A percentile compares a stretch with the other conserved stretches of the same genome.
phyloP scores from a whole-genome alignment of 306 rosid genomes.

The Inga leiocalycina region DNA sequence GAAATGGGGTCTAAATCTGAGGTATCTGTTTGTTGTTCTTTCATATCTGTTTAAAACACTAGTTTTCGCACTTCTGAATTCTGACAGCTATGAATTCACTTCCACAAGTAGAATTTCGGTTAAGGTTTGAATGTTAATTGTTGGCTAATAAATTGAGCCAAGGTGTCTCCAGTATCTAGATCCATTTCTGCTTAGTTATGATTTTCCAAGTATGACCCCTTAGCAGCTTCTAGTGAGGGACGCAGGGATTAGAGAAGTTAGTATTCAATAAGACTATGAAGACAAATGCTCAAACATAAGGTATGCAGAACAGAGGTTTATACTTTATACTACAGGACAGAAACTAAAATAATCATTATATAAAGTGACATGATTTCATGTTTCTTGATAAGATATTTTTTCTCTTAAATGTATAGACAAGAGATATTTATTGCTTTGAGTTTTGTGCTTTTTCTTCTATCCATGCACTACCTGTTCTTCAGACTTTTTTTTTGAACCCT shows the following conservation, averaged over 20 bases:
- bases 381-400: too few relatives aligned
- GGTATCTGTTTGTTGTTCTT: not conserved
- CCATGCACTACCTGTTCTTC: too few relatives aligned
- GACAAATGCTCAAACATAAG: slow-evolving; percentile 87
- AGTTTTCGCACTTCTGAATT: not conserved
- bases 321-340: not conserved
- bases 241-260: slow-evolving; percentile 75
- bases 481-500: too few relatives aligned
- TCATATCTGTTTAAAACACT: slow-evolving; percentile 19
- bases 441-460: too few relatives aligned
- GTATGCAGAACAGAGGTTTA: slow-evolving; percentile 43
- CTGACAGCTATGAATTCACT: not conserved
- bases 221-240: too few relatives aligned
- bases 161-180: not conserved
- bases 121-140: not conserved
- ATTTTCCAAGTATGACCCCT: too few relatives aligned
- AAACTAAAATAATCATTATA: not conserved
- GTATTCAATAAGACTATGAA: slow-evolving; percentile 79
- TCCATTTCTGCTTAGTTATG: too few relatives aligned
- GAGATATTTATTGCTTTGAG: too few relatives aligned
- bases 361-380: slow-evolving; percentile 28
- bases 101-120: not conserved
- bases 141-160: not conserved
- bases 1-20: slow-evolving; percentile 4
- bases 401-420: too few relatives aligned